Evolutionary conservation across 306 rosid genomes (phyloP).

Genomic region (Lupinus albus): DNA sequence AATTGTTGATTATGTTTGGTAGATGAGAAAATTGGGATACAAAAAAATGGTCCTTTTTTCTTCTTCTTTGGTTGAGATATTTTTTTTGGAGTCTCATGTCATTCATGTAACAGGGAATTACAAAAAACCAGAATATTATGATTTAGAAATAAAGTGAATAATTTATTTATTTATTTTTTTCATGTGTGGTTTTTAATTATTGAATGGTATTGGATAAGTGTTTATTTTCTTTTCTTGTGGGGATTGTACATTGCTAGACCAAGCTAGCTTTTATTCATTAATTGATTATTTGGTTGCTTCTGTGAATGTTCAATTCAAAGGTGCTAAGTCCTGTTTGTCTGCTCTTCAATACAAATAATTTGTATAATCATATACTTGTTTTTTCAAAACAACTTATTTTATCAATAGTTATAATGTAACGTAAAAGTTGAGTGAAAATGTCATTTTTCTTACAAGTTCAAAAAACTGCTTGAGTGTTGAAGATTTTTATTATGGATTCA

Average conservation of each 20-base stretch:
- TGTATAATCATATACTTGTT: too few relatives aligned
- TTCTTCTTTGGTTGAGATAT: neutral
- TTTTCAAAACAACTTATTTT: too few relatives aligned
- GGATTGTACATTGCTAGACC: conserved; percentile 20
- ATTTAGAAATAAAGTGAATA: conserved; percentile 1
- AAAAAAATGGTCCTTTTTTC: neutral
- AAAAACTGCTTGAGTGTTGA: neutral
- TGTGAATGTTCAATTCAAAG: too few relatives aligned
- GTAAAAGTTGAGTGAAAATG: too few relatives aligned
- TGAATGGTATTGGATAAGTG: neutral
- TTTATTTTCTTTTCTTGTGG: conserved; percentile 21
- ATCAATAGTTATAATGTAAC: too few relatives aligned
- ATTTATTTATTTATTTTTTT: neutral
- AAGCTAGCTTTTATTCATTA: conserved; percentile 4
- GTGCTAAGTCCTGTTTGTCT: too few relatives aligned
- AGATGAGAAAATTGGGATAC: neutral
- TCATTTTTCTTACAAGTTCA: neutral
- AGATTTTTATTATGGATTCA: neutral
- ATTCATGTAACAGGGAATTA: conserved; percentile 24
- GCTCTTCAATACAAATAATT: too few relatives aligned
- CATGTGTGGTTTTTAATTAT: neutral
- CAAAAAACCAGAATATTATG: neutral
- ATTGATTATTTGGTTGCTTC: conserved; percentile 2
- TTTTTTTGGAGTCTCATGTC: conserved; percentile 33
- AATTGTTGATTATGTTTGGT: conserved; percentile 4